phyloP scores from a whole-genome alignment of 108 stramenopile genomes.

The Cyclotella kingstonii region DNA sequence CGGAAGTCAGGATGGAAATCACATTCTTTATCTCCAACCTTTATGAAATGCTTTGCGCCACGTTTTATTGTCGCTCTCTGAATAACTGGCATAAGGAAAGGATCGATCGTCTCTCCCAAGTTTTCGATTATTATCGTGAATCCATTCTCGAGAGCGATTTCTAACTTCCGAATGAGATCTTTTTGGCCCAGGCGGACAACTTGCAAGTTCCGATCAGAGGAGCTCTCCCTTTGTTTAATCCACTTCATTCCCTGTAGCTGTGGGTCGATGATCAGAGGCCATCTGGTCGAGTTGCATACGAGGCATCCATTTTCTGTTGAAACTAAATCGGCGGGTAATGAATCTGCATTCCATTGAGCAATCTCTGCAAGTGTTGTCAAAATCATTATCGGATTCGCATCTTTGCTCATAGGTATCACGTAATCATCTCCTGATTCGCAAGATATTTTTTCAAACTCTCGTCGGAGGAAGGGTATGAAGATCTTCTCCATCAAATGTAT shows the following conservation, averaged over 20 bases:
- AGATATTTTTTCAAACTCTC: slow-evolving; percentile 37
- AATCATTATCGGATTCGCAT: slow-evolving; percentile 31
- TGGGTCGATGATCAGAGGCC: slow-evolving; percentile 86
- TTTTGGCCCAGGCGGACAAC: slow-evolving; percentile 69
- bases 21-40: slow-evolving; percentile 79
- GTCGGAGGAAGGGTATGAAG: slow-evolving; percentile 60
- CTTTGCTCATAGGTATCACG: slow-evolving; percentile 33
- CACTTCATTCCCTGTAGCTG: slow-evolving; percentile 79
- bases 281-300: slow-evolving; percentile 61
- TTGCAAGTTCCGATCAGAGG: slow-evolving; percentile 41
- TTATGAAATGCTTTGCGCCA: slow-evolving; percentile 56
- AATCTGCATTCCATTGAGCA: slow-evolving; percentile 63
- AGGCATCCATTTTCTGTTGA: slow-evolving; percentile 61
- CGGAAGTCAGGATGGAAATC: slow-evolving; percentile 80
- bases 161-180: slow-evolving; percentile 65
- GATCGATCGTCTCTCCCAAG: slow-evolving; percentile 68
- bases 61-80: slow-evolving; percentile 76
- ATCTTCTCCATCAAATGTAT: slow-evolving; percentile 53
- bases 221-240: slow-evolving; percentile 58
- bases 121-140: slow-evolving; percentile 74
- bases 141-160: slow-evolving; percentile 67
- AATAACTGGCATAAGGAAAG: slow-evolving; percentile 76
- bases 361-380: slow-evolving; percentile 56
- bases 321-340: slow-evolving; percentile 58
- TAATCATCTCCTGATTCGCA: slow-evolving; percentile 29